Percentiles rank a stretch among this genome's conserved stretches.
Conservation (phyloP, 306 rosid species). For the Luffa aegyptiaca region DNA sequence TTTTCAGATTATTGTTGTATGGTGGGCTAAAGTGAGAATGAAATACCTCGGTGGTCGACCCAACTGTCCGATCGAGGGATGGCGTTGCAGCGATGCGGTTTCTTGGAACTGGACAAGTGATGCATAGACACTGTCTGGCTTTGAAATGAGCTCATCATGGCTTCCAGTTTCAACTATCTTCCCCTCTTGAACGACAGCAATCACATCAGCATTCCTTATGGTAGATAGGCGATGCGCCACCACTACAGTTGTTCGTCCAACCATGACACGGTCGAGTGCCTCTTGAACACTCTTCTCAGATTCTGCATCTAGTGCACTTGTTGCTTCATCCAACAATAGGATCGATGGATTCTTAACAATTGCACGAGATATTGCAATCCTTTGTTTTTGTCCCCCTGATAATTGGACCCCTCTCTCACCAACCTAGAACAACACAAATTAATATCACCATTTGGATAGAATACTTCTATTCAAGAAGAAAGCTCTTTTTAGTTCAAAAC, state of each 20-base stretch:
- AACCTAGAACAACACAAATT: conserved; percentile 41
- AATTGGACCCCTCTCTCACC: conserved; percentile 97
- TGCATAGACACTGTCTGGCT: conserved; percentile 61
- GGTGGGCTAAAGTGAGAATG: conserved; percentile 1
- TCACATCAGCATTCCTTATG: conserved; percentile 69
- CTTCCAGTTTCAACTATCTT: conserved; percentile 82
- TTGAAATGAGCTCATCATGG: conserved; percentile 79
- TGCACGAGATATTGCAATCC: conserved; percentile 91
- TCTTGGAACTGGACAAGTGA: conserved; percentile 75
- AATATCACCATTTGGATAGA: conserved; percentile 6
- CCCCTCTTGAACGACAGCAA: conserved; percentile 81
- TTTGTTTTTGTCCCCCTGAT: conserved; percentile 94
- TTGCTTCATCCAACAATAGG: conserved; percentile 84
- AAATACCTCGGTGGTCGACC: conserved; percentile 63
- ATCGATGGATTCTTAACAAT: conserved; percentile 83
- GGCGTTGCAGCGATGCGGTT: conserved; percentile 47
- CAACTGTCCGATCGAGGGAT: conserved; percentile 39
- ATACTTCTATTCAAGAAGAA: not conserved
- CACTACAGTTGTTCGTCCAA: conserved; percentile 84
- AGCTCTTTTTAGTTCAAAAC: not conserved
- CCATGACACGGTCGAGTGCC: conserved; percentile 95
- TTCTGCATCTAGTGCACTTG: conserved; percentile 90
- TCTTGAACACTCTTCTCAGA: conserved; percentile 96
- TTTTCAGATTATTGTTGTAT: not conserved
- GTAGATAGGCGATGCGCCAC: conserved; percentile 95